Evolutionary conservation across 129 eudicot species (phyloP), one percentile per base, ranked within the genome.

Genomic region (Pseudognaphalium luteoalbum): DNA sequence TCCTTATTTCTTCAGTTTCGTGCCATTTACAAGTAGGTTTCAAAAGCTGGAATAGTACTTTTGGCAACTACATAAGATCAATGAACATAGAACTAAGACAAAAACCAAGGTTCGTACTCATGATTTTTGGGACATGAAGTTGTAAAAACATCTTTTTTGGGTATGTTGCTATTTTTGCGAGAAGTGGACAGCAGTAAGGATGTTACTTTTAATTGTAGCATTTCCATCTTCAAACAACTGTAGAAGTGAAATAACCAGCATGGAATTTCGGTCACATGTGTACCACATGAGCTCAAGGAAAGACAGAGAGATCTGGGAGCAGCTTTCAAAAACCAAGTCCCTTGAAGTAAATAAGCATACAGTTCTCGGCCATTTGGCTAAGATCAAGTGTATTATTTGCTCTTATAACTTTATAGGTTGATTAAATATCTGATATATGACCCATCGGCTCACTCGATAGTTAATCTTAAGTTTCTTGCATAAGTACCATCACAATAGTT

Each of bases 331-430:
- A 67, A 19, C 16, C 25, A 67, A 67, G 2, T 44, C 5, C 20
- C 9, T 15, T 8, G 11, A 3, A 1, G 44, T 39, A 1, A 19
- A 19, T 37, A 15, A 25, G 9, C 88, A 83, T 83, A 84, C 90
- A 84, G 84, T 88, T 88, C 88, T 86, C 88, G 93, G 93, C 90
- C 88, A 8, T 39, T 39, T 39, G 47, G 14, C 47, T 9, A 41
- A 41, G 47, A 41, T 9, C 47, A 41, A 41, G 47, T 41, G 47
- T 41, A 41, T 12, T 41, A 41, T 41, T 3, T 41, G 4, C 9
- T 41, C 47, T 41, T 41, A 41, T 41, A 3, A 41, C 28, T 25
- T 25, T 25, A 25, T 25, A 25, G 28, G 47, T 39, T 39, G 1
- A 39, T 5, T 5, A 4, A 5, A 32, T 32, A 32, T 32, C 34